Conservation (phyloP, 2,329 filamentous ascomycete genomes). For the Cyphellophora europaea region DNA sequence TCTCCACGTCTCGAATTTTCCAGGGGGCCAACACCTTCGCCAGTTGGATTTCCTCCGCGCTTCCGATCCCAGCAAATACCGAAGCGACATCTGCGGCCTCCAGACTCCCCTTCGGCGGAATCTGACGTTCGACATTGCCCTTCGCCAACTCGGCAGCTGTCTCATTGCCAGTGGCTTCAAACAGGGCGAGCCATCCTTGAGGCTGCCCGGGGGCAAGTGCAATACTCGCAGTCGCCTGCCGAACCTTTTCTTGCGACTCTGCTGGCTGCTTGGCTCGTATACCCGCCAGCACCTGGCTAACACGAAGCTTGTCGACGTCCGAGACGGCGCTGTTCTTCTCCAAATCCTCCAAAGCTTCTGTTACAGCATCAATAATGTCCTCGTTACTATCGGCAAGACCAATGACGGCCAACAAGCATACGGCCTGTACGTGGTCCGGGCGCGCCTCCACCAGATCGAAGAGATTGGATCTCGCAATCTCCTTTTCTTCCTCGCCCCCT, state of each 20-base stretch:
- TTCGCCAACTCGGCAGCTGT: slow-evolving; percentile 68
- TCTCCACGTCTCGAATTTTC: slow-evolving; percentile 31
- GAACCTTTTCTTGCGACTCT: slow-evolving; percentile 23
- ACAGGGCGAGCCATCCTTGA: slow-evolving; percentile 71
- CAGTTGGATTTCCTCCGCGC: slow-evolving; percentile 63
- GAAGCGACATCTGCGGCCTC: slow-evolving; percentile 60
- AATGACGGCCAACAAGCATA: slow-evolving; percentile 74
- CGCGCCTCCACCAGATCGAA: slow-evolving; percentile 69
- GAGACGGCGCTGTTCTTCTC: slow-evolving; percentile 58
- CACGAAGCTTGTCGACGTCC: slow-evolving; percentile 54
- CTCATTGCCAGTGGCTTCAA: slow-evolving; percentile 46
- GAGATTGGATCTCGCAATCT: slow-evolving; percentile 67
- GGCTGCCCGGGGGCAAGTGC: slow-evolving; percentile 73
- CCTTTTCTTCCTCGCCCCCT: slow-evolving; percentile 56
- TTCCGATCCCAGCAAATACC: slow-evolving; percentile 66
- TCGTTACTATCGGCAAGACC: slow-evolving; percentile 70
- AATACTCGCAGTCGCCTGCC: slow-evolving; percentile 64
- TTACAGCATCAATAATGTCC: slow-evolving; percentile 71
- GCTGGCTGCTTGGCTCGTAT: slow-evolving; percentile 51
- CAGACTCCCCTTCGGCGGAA: slow-evolving; percentile 63
- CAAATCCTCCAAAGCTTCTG: slow-evolving; percentile 64
- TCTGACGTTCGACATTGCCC: slow-evolving; percentile 62
- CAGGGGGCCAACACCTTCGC: slow-evolving; percentile 77
- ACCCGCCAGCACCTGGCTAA: slow-evolving; percentile 67
- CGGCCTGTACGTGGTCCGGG: slow-evolving; percentile 67